Percentiles rank a stretch among this genome's conserved stretches.
phyloP scores from a whole-genome alignment of 2,329 filamentous ascomycete genomes.

The Ophiognomonia clavigignenti-juglandacearum region DNA sequence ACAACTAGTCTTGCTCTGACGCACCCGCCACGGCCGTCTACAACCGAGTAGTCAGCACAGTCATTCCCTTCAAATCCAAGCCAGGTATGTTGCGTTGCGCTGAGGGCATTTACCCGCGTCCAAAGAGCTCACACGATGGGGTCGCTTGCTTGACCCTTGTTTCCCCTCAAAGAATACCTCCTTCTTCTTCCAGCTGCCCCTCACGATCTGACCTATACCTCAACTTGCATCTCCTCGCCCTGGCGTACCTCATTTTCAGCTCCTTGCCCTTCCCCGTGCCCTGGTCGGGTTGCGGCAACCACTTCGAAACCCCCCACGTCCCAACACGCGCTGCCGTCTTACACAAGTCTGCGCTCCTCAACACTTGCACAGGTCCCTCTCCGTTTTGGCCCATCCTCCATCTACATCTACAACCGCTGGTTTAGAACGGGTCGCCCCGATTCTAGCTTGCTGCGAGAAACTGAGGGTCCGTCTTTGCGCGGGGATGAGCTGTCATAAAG shows the following conservation, averaged over 20 bases:
- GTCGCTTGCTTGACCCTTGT: not conserved
- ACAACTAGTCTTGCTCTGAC: not conserved
- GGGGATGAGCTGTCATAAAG: not conserved
- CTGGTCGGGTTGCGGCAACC: not conserved
- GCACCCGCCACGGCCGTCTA: not conserved
- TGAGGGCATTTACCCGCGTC: not conserved
- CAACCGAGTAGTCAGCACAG: too few species aligned
- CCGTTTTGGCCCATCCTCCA: not conserved
- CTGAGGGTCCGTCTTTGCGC: not conserved
- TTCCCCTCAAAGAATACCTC: too few species aligned
- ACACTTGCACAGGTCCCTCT: not conserved
- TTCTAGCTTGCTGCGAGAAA: conserved; percentile 1
- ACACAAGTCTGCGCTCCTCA: not conserved
- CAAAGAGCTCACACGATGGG: too few species aligned
- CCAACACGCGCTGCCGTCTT: not conserved
- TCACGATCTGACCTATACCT: not conserved
- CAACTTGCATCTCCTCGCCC: too few species aligned
- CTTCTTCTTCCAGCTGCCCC: not conserved
- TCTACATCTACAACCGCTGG: not conserved
- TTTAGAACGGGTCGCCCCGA: not conserved
- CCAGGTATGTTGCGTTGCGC: not conserved
- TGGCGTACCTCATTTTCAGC: too few species aligned
- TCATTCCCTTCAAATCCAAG: not conserved
- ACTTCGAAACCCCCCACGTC: not conserved
- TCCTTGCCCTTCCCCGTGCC: not conserved